Evolutionary conservation across 2,329 filamentous ascomycete genomes (phyloP).

Genomic region (Xylaria sp.): DNA sequence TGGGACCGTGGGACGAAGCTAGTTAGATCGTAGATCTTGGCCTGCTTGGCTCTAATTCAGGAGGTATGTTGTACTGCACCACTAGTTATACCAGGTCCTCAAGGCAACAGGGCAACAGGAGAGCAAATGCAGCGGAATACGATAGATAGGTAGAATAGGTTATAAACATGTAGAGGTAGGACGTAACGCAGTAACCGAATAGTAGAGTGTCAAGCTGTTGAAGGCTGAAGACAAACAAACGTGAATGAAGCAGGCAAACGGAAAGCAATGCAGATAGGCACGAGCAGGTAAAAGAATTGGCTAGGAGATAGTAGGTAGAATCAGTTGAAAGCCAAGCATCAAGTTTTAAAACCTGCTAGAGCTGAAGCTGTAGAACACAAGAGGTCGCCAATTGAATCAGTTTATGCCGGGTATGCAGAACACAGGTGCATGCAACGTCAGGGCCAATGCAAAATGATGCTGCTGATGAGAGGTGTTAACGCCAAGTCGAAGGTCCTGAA

Average conservation of each 20-base stretch:
- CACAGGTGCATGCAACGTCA: conserved; percentile 28
- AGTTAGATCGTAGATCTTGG: conserved; percentile 14
- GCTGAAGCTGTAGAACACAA: neutral
- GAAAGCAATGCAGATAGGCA: neutral
- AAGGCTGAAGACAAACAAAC: neutral
- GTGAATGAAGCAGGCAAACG: neutral
- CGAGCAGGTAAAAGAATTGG: neutral
- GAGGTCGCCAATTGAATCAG: conserved; percentile 1
- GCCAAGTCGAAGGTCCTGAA: conserved; percentile 24
- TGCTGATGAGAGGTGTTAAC: conserved; percentile 23
- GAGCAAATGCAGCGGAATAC: conserved; percentile 14
- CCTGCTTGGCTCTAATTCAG: conserved; percentile 14
- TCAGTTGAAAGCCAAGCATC: neutral
- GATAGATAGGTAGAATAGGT: neutral
- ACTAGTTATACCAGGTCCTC: neutral
- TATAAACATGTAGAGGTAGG: neutral
- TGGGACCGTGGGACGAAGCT: conserved; percentile 18
- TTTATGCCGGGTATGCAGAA: conserved; percentile 27
- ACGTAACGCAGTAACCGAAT: neutral
- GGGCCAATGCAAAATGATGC: conserved; percentile 28
- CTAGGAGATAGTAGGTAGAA: neutral
- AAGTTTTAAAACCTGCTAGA: neutral
- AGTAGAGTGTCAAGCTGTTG: neutral
- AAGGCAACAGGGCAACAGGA: neutral
- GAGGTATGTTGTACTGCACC: neutral